Evolutionary conservation across 805 yeast genomes (phyloP).

Genomic region (Clavispora phyllophila): DNA sequence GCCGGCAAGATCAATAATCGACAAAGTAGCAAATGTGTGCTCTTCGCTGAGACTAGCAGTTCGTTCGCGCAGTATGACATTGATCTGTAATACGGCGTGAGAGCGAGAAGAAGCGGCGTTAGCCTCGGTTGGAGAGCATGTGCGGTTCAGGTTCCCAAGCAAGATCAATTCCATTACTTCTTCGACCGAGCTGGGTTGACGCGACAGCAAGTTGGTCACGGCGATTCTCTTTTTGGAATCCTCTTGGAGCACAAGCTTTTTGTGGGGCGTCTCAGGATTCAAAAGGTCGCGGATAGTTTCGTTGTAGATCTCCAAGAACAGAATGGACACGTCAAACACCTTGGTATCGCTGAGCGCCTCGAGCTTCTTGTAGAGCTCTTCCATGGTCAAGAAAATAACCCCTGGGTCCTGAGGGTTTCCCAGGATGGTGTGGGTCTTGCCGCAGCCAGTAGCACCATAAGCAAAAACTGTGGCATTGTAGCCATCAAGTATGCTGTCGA

Average conservation of each 20-base stretch:
- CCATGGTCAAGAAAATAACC: slow-evolving; percentile 70
- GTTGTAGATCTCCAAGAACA: slow-evolving; percentile 85
- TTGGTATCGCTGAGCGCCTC: slow-evolving; percentile 51
- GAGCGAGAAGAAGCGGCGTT: slow-evolving; percentile 88
- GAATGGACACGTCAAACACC: slow-evolving; percentile 55
- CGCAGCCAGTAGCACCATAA: slow-evolving; percentile 97
- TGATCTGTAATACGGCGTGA: slow-evolving; percentile 86
- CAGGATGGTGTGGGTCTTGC: slow-evolving; percentile 88
- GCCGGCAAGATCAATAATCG: slow-evolving; percentile 91
- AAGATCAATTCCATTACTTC: slow-evolving; percentile 77
- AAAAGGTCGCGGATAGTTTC: slow-evolving; percentile 82
- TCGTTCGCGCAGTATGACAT: slow-evolving; percentile 55
- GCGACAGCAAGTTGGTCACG: slow-evolving; percentile 66
- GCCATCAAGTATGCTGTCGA: slow-evolving; percentile 76
- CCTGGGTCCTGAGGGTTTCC: slow-evolving; percentile 76
- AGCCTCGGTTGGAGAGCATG: slow-evolving; percentile 85
- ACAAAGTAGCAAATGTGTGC: slow-evolving; percentile 72
- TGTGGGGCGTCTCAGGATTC: slow-evolving; percentile 45
- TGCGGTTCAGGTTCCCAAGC: slow-evolving; percentile 68
- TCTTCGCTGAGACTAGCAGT: slow-evolving; percentile 61
- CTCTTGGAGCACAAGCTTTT: slow-evolving; percentile 61
- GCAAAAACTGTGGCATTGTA: slow-evolving; percentile 91
- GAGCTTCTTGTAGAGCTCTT: slow-evolving; percentile 63
- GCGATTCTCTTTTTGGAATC: slow-evolving; percentile 59
- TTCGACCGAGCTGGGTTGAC: slow-evolving; percentile 55